These are phyloP conservation scores for Parachaetomium inaequale DNA, from an alignment of 495 filamentous ascomycete genomes.

Conservation along the genomic window DNA sequence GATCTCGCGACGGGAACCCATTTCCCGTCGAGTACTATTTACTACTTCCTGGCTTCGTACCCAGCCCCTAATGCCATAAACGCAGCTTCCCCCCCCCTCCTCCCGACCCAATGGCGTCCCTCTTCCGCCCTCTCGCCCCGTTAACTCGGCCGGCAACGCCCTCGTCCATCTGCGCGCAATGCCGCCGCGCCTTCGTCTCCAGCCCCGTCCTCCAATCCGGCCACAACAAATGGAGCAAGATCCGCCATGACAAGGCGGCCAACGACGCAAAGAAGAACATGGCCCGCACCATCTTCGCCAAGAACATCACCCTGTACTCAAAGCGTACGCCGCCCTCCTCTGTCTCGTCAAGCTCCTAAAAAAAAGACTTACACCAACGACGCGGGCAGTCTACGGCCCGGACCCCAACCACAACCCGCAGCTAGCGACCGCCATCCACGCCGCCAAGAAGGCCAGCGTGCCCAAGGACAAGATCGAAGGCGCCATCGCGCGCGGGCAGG, in stretches of 20 bases:
- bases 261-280: constrained; percentile 61
- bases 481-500: constrained; percentile 84
- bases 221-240: constrained; percentile 91
- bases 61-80: neutral
- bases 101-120: constrained; percentile 21
- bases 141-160: constrained; percentile 11
- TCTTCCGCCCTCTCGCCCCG: constrained; percentile 16
- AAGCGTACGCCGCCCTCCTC: constrained; percentile 41
- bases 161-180: constrained; percentile 41
- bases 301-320: constrained; percentile 51
- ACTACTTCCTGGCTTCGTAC: neutral
- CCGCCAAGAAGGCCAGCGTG: constrained; percentile 81
- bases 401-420: constrained; percentile 69
- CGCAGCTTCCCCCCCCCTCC: neutral
- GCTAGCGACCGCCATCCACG: constrained; percentile 64
- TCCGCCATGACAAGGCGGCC: constrained; percentile 87
- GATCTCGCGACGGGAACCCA: neutral
- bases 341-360: neutral
- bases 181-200: constrained; percentile 51
- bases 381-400: constrained; percentile 55
- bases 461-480: constrained; percentile 79
- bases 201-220: constrained; percentile 55
- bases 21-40: neutral
- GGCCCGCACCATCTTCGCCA: constrained; percentile 42
- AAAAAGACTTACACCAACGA: constrained; percentile 18